Evolutionary conservation across 768 basidiomycete genomes (phyloP).

Genomic region (Suillus plorans): DNA sequence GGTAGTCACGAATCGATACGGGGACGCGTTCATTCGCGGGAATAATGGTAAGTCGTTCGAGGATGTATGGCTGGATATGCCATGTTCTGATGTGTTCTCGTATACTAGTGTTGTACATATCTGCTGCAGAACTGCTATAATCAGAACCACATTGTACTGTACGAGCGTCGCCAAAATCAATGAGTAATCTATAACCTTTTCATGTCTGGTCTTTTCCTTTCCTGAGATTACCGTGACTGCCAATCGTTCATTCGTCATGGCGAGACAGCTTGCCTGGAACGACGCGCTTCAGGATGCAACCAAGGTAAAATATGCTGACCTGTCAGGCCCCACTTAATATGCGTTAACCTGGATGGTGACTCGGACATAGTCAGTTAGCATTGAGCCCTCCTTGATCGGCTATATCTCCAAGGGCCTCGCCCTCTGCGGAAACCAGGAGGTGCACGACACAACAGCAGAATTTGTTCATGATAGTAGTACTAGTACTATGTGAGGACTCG

Average conservation of each 20-base stretch:
- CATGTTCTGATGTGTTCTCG: not conserved
- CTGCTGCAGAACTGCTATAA: conserved; percentile 63
- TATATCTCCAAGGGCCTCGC: not conserved
- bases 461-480: too few species aligned
- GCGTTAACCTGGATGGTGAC: not conserved
- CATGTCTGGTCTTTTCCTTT: not conserved
- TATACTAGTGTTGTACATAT: conserved; percentile 70
- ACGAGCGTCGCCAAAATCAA: not conserved
- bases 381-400: not conserved
- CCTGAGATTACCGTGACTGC: not conserved
- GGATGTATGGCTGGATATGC: conserved; percentile 7
- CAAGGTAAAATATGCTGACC: not conserved
- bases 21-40: conserved; percentile 93
- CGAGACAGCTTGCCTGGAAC: not conserved
- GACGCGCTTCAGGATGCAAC: not conserved
- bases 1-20: conserved; percentile 82
- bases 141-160: not conserved
- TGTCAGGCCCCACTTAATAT: not conserved
- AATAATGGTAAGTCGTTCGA: conserved; percentile 70
- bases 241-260: not conserved
- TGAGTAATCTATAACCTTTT: not conserved
- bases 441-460: too few species aligned
- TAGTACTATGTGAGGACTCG: too few species aligned
- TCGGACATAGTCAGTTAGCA: not conserved
- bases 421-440: not conserved